These are phyloP conservation scores for Orobanche coerulescens DNA, from an alignment of 257 asterid species.

Conservation along the genomic window DNA sequence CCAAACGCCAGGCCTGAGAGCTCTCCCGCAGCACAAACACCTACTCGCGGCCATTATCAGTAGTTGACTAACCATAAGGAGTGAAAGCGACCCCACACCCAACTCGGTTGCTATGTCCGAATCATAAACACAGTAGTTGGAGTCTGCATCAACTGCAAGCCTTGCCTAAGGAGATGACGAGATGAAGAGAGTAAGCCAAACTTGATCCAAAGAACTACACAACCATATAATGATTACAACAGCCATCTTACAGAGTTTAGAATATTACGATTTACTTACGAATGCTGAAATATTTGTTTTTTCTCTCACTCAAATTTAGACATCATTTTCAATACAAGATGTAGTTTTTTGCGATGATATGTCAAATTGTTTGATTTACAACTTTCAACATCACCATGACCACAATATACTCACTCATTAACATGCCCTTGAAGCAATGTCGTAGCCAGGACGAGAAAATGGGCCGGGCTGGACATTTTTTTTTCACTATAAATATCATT, in stretches of 20 bases:
- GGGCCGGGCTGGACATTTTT: too few species aligned
- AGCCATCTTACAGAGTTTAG: too few species aligned
- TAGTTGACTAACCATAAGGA: constrained; percentile 63
- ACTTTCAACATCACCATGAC: background rate
- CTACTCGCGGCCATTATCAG: constrained; percentile 52
- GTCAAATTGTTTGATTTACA: background rate
- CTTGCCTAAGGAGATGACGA: constrained; percentile 38
- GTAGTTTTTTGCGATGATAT: background rate
- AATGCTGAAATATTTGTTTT: background rate
- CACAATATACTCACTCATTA: too few species aligned
- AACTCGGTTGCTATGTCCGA: constrained; percentile 64
- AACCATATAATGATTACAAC: too few species aligned
- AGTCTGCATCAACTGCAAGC: constrained; percentile 20
- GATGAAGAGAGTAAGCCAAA: too few species aligned
- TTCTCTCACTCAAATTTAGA: background rate
- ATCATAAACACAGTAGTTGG: constrained; percentile 52
- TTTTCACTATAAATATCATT: too few species aligned
- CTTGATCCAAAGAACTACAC: background rate
- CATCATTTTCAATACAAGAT: background rate
- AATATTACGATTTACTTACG: too few species aligned
- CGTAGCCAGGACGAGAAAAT: too few species aligned
- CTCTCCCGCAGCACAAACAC: constrained; percentile 78
- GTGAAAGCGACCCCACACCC: constrained; percentile 56
- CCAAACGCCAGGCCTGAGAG: constrained; percentile 59
- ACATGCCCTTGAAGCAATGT: too few species aligned